These are phyloP conservation scores for Hortiboletus rubellus DNA, from an alignment of 1,284 basidiomycete species.

Conservation along the genomic window DNA sequence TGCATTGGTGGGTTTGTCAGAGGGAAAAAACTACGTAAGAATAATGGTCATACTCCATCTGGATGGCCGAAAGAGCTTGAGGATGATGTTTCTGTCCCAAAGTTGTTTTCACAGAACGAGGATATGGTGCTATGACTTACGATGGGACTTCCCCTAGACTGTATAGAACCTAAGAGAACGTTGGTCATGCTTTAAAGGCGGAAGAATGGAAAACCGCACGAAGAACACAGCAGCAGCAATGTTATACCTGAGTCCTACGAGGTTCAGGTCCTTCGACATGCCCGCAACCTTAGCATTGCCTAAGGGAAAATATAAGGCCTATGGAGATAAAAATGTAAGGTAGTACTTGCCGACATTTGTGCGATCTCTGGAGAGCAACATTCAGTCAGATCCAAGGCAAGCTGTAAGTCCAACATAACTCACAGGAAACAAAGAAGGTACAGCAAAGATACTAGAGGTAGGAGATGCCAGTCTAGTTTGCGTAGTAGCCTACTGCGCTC, in stretches of 20 bases:
- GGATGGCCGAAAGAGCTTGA: slow-evolving; percentile 51
- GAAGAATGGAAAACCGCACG: slow-evolving; percentile 31
- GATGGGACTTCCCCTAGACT: slow-evolving; percentile 50
- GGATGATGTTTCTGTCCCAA: slow-evolving; percentile 42
- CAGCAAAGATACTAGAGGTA: slow-evolving; percentile 54
- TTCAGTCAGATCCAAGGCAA: background rate
- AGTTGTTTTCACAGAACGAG: slow-evolving; percentile 3
- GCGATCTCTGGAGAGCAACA: slow-evolving; percentile 33
- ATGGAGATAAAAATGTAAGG: background rate
- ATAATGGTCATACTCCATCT: slow-evolving; percentile 42
- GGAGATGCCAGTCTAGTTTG: slow-evolving; percentile 50
- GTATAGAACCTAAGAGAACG: slow-evolving; percentile 40
- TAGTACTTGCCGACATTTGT: slow-evolving; percentile 34
- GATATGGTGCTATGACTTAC: slow-evolving; percentile 30
- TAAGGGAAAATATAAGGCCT: slow-evolving; percentile 7
- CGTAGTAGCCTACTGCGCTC: slow-evolving; percentile 42
- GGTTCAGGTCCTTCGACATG: slow-evolving; percentile 41
- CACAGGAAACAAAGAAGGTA: slow-evolving; percentile 61
- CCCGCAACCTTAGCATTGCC: slow-evolving; percentile 41
- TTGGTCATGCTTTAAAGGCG: background rate
- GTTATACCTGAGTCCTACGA: slow-evolving; percentile 47
- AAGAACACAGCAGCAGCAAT: slow-evolving; percentile 51
- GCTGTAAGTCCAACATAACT: slow-evolving; percentile 19
- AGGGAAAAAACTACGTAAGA: background rate
- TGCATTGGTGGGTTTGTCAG: slow-evolving; percentile 17